Percentiles rank a stretch among this genome's conserved stretches.
phyloP scores from a whole-genome alignment of 805 yeast genomes.

The Hanseniaspora lachancei region DNA sequence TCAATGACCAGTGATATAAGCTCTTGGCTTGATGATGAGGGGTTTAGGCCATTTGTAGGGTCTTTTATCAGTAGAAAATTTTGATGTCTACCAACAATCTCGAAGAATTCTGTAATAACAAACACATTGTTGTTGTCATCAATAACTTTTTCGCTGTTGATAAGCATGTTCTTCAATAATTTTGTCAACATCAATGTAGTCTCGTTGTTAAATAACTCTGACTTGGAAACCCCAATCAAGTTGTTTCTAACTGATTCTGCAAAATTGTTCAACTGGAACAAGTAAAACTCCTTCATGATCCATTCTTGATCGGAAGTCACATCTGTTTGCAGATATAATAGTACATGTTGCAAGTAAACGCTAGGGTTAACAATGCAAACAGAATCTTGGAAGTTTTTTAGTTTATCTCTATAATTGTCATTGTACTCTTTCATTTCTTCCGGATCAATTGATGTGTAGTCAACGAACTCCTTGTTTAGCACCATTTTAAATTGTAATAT shows the following conservation, averaged over 20 bases:
- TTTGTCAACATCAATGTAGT: conserved; percentile 39
- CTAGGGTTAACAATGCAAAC: conserved; percentile 50
- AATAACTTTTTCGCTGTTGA: conserved; percentile 26
- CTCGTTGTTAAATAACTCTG: conserved; percentile 49
- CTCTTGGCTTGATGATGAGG: conserved; percentile 28
- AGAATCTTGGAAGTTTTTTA: conserved; percentile 74
- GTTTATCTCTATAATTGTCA: conserved; percentile 55
- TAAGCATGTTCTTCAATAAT: conserved; percentile 21
- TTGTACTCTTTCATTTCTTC: conserved; percentile 65
- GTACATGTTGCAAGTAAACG: conserved; percentile 46
- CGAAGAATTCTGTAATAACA: conserved; percentile 71
- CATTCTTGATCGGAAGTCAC: conserved; percentile 36
- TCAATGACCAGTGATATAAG: conserved; percentile 52
- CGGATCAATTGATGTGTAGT: conserved; percentile 38
- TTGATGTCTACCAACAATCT: conserved; percentile 69
- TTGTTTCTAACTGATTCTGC: conserved; percentile 72
- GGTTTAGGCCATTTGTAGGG: conserved; percentile 15
- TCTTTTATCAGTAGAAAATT: conserved; percentile 38
- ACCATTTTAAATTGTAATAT: conserved; percentile 67
- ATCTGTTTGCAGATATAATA: conserved; percentile 20
- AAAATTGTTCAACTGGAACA: conserved; percentile 65
- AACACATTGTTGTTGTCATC: conserved; percentile 56
- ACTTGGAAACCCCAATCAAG: conserved; percentile 55
- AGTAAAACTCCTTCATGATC: conserved; percentile 76
- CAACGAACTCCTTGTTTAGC: conserved; percentile 63